These are phyloP conservation scores for Wickerhamiella bombiphila DNA, from an alignment of 805 yeast species.

Conservation along the genomic window DNA sequence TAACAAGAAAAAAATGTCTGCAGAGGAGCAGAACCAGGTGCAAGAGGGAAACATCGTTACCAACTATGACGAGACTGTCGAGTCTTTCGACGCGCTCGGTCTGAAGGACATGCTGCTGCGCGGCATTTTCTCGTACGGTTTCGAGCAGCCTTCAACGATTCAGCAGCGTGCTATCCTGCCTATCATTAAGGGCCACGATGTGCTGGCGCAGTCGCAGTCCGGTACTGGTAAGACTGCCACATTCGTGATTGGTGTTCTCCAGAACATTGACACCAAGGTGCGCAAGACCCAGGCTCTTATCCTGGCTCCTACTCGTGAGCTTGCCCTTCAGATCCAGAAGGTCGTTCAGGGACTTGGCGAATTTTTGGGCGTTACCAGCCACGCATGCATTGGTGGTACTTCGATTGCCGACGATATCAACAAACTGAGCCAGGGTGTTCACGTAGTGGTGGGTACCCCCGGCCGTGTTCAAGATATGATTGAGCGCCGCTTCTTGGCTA, in stretches of 20 bases:
- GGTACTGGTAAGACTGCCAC: constrained; percentile 92
- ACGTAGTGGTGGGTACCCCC: constrained; percentile 94
- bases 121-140: constrained; percentile 63
- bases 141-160: constrained; percentile 92
- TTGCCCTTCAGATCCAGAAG: constrained; percentile 89
- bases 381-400: constrained; percentile 97
- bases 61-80: constrained; percentile 86
- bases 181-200: constrained; percentile 86
- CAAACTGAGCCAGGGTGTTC: constrained; percentile 73
- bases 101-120: constrained; percentile 58
- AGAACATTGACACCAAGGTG: constrained; percentile 49
- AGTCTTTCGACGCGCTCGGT: constrained; percentile 60
- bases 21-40: constrained; percentile 1
- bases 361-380: constrained; percentile 80
- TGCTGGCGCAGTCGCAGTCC: constrained; percentile 79
- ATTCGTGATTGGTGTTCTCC: constrained; percentile 51
- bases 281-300: constrained; percentile 83
- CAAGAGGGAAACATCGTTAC: constrained; percentile 56
- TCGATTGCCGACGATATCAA: constrained; percentile 75
- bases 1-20: constrained; percentile 21
- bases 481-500: constrained; percentile 69
- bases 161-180: constrained; percentile 96
- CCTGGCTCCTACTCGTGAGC: constrained; percentile 93
- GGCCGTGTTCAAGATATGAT: constrained; percentile 97
- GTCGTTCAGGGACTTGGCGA: constrained; percentile 82